Base-by-base conservation (phyloP, 2,329 filamentous ascomycete species). In the Talaromyces pinophilus region DNA sequence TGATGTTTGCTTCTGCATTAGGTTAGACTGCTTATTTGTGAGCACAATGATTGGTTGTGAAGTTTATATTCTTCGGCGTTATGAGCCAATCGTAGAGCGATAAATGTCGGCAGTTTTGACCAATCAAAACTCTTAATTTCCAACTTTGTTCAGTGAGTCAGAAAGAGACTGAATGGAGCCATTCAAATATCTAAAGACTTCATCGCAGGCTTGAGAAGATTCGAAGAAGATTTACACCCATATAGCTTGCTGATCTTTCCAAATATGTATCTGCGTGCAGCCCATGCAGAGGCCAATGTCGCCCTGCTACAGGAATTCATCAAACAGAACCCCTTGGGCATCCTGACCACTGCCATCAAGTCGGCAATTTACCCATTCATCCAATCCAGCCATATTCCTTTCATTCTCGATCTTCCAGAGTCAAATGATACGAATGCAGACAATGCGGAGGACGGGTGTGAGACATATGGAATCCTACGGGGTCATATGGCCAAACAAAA, bases 401-500 rank as follows among this genome's bases (percentile, higher is more conserved):
- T 82, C 70, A 71, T 89, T 0, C 76, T 90, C 0, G 86, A 89
- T 67, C 72, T 83, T 8, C 67, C 69, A 10, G 67, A 73, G 17
- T 54, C 70, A 44, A 17, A 55, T 8, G 64, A 79, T 5, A 78
- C 83, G 67, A 78, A 80, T 59, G 77, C 77, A 0, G 78, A 22
- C 2, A 35, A 48, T 15, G 64, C 69, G 19, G 57, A 60, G 19
- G 59, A 35, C 82, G n/a, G 72, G 81, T 0, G 73, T 69, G 44
- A 30, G 62, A 22, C 5, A 25, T 46, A 64, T 35, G 81, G 80
- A 1, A 73, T 71, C 2, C 79, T 91, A 2, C 82, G 87, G 2
- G 88, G 86, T 3, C 89, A 91, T 70, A 75, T 91, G 33, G 88
- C 88, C 0, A 80, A 84, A 35, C 79, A 81, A 42, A 91, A 91